Evolutionary conservation across 2,329 filamentous ascomycete species (phyloP), one percentile per base, ranked within the genome.

Genomic region (Chaetomiaceae sp.): DNA sequence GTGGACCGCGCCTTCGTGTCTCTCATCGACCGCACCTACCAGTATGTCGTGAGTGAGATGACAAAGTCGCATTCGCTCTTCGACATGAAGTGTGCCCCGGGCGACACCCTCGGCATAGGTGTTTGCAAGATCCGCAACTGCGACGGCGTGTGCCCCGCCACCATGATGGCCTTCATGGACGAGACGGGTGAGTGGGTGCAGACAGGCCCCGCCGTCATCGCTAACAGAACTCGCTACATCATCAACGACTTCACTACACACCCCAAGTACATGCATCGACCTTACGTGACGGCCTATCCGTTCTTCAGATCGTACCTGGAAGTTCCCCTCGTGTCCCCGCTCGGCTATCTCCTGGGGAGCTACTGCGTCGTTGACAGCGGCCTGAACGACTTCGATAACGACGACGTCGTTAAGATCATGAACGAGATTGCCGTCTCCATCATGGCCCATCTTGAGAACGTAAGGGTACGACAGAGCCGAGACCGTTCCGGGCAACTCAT

Each of bases 21-120:
- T 5, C 62, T 75, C 44, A 73, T 76, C 53, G 73, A 73, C 62
- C 63, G 62, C 5, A 61, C 65, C 18, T 62, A 67, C 25, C 72
- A 76, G 51, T 66, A 71, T 52, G 64, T 75, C 16, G 58, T 75
- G 27, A 67, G 70, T 34, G 73, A 75, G 57, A 68, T 70, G 8
- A 75, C 73, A 4, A 63, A 64, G 16, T 65, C 68, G 1, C 59
- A 72, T 16, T 69, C 67, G 4, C 58, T 74, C 10, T 38, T 20
- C 33, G 41, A 56, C 9, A 44, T 56, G 23, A 47, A 52, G 20
- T 44, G 45, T 18, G 52, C 44, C 21, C 52, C 51, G 1, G 58
- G 57, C 42, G 56, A 65, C 40, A 41, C 44, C 48, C 32, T 63
- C 16, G 61, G 50, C 20, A 55, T 65, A 5, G 61, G 61, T 38